Conservation (phyloP, 495 filamentous ascomycete genomes). For the Aspergillus nanangensis region DNA sequence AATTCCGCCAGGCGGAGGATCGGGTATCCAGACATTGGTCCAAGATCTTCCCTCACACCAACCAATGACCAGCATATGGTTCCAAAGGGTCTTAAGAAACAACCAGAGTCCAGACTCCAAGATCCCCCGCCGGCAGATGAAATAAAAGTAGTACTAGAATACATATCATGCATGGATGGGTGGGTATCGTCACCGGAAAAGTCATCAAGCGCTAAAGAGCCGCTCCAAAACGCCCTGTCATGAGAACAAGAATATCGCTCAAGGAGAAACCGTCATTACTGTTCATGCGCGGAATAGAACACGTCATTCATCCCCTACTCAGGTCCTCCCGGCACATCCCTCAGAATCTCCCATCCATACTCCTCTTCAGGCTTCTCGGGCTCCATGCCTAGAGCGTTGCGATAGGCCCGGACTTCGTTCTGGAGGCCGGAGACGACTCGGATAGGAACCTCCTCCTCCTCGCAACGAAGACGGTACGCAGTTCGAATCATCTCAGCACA, state of each 20-base stretch:
- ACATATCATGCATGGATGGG: constrained; percentile 6
- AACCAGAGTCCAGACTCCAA: too few relatives aligned
- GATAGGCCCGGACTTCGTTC: constrained; percentile 51
- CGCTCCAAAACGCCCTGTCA: constrained; percentile 4
- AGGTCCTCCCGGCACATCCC: constrained; percentile 33
- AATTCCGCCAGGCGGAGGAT: too few relatives aligned
- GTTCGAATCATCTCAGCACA: constrained; percentile 50
- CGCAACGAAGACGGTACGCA: constrained; percentile 44
- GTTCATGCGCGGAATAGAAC: too few relatives aligned
- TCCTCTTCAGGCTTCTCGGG: constrained; percentile 48
- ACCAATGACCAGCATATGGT: too few relatives aligned
- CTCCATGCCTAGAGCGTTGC: constrained; percentile 50
- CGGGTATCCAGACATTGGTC: too few relatives aligned
- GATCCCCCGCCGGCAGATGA: too few relatives aligned
- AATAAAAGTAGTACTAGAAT: neutral
- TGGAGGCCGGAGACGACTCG: constrained; percentile 48
- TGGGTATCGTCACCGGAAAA: constrained; percentile 6
- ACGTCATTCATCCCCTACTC: too few relatives aligned
- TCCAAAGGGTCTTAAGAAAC: too few relatives aligned
- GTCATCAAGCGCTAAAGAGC: too few relatives aligned
- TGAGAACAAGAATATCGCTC: constrained; percentile 1
- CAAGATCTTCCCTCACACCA: too few relatives aligned
- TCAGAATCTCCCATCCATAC: constrained; percentile 49
- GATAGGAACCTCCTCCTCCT: constrained; percentile 46
- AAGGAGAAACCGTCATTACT: too few relatives aligned